These are phyloP conservation scores for Candida hispaniensis DNA, from an alignment of 805 yeast genomes.

Conservation along the genomic window DNA sequence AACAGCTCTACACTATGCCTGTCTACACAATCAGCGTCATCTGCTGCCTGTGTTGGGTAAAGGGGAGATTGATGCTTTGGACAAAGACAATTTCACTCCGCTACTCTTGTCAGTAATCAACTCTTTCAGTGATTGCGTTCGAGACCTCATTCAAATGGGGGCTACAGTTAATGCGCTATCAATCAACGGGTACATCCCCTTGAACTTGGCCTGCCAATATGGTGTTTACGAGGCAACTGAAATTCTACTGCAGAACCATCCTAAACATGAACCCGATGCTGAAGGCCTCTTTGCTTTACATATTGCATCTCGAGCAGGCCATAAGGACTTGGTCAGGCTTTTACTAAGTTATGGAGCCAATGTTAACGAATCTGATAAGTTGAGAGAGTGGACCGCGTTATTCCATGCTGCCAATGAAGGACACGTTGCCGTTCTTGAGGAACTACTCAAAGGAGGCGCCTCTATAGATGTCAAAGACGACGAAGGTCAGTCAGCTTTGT, in stretches of 20 bases:
- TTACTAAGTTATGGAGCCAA: conserved; percentile 47
- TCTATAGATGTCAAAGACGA: conserved; percentile 59
- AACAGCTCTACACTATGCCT: conserved; percentile 79
- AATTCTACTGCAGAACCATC: conserved; percentile 40
- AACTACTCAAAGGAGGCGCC: conserved; percentile 65
- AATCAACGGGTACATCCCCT: conserved; percentile 40
- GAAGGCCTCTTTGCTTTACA: conserved; percentile 83
- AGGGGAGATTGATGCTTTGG: conserved; percentile 30
- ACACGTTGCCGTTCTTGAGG: conserved; percentile 55
- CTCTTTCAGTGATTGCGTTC: conserved; percentile 46
- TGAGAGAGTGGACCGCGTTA: conserved; percentile 89
- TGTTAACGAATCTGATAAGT: conserved; percentile 68
- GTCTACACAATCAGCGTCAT: conserved; percentile 40
- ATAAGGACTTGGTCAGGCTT: conserved; percentile 53
- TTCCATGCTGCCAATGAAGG: conserved; percentile 87
- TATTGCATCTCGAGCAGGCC: conserved; percentile 79
- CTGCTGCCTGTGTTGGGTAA: conserved; percentile 35
- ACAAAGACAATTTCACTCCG: conserved; percentile 53
- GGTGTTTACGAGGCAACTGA: conserved; percentile 67
- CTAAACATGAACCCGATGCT: conserved; percentile 46
- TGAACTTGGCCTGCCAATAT: conserved; percentile 79
- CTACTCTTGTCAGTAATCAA: conserved; percentile 66
- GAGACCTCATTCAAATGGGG: conserved; percentile 40
- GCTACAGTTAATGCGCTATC: conserved; percentile 32
- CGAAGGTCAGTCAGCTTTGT: conserved; percentile 67